Conservation (phyloP, 192 early-diverging fungal species). For the Mycoemilia scoparia region DNA sequence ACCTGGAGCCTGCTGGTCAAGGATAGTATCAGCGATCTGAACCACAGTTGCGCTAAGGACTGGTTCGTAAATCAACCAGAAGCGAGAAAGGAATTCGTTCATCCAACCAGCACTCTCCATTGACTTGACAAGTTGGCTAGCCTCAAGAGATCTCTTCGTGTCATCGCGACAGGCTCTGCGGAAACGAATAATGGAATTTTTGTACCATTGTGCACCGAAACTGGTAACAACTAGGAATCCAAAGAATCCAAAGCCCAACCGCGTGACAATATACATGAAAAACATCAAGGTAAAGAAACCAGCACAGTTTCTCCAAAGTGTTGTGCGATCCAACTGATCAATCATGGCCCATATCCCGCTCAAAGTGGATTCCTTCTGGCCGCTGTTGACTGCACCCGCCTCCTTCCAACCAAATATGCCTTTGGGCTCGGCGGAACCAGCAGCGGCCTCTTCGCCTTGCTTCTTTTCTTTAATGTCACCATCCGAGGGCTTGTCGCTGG, state of each 20-base stretch:
- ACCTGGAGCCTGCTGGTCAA: constrained; percentile 54
- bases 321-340: constrained; percentile 26
- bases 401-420: constrained; percentile 26
- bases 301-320: constrained; percentile 33
- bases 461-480: neutral
- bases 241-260: constrained; percentile 24
- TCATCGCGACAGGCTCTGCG: constrained; percentile 52
- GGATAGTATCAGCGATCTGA: constrained; percentile 46
- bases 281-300: constrained; percentile 28
- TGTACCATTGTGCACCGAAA: constrained; percentile 46
- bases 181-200: constrained; percentile 48
- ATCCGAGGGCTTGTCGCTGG: too few species aligned
- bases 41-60: constrained; percentile 57
- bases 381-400: constrained; percentile 24
- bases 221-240: constrained; percentile 7
- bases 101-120: constrained; percentile 73
- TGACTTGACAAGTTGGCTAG: constrained; percentile 22
- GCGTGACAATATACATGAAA: constrained; percentile 25
- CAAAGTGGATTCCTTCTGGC: constrained; percentile 18
- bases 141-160: constrained; percentile 41
- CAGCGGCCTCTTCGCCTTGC: neutral
- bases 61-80: constrained; percentile 86
- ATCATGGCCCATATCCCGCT: constrained; percentile 10
- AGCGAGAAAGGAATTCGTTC: constrained; percentile 66
- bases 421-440: constrained; percentile 1